A percentile compares a stretch with the other conserved stretches of the same genome.
Conservation (phyloP, 331 rosid genomes). For the Erythrophleum ivorense region DNA sequence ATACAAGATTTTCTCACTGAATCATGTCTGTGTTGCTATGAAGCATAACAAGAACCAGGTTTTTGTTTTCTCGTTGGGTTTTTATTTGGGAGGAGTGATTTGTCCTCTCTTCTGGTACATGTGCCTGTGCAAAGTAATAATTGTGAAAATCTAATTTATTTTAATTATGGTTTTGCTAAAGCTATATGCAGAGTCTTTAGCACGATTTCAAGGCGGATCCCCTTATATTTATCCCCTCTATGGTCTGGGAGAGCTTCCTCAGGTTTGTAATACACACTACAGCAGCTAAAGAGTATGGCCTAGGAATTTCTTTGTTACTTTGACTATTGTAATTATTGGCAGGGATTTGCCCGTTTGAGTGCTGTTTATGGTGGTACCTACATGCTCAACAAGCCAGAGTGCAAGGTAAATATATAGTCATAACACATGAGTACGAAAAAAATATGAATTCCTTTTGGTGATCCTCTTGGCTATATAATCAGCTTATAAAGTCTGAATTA, state of each 20-base stretch:
- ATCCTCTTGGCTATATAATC: not conserved
- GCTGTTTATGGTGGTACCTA: conserved; percentile 89
- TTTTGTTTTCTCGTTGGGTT: not conserved
- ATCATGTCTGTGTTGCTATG: not conserved
- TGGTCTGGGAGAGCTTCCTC: conserved; percentile 90
- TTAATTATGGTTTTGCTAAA: conserved; percentile 39
- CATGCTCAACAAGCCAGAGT: conserved; percentile 79
- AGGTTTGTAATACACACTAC: conserved; percentile 51
- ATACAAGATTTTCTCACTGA: not conserved
- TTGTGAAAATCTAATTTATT: conserved; percentile 26
- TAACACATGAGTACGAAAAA: not conserved
- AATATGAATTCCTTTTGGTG: not conserved
- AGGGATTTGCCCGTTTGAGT: conserved; percentile 90
- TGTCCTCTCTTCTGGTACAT: not conserved
- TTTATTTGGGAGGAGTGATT: not conserved
- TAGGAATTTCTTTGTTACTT: not conserved
- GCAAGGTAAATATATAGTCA: conserved; percentile 49
- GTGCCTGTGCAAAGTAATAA: conserved; percentile 13
- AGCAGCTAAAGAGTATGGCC: conserved; percentile 11
- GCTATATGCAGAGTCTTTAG: conserved; percentile 83
- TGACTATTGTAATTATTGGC: conserved; percentile 9
- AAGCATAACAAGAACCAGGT: not conserved
- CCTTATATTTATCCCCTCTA: conserved; percentile 81
- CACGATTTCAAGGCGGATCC: conserved; percentile 84
- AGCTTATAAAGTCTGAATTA: not conserved